phyloP scores from a whole-genome alignment of 108 stramenopile genomes.

The Skeletonema grethae region DNA sequence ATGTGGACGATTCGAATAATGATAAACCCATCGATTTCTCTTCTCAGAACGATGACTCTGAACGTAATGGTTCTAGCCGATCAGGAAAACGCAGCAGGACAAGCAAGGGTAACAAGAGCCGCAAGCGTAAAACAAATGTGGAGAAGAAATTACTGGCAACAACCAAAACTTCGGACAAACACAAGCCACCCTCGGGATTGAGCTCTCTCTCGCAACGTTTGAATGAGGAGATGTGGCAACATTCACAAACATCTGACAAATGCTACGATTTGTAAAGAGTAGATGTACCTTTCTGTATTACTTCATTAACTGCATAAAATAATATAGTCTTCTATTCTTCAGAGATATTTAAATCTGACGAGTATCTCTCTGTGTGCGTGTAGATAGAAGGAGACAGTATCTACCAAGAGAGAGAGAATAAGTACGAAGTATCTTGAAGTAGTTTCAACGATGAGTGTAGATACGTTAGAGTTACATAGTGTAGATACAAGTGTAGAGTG shows the following conservation, averaged over 20 bases:
- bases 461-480: too few relatives aligned
- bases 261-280: neutral
- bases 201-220: slow-evolving; percentile 27
- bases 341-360: too few relatives aligned
- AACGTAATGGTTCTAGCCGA: neutral
- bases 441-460: too few relatives aligned
- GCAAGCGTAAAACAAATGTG: slow-evolving; percentile 21
- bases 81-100: neutral
- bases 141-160: slow-evolving; percentile 35
- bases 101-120: neutral
- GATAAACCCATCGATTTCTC: neutral
- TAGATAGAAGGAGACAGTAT: too few relatives aligned
- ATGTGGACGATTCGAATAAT: neutral
- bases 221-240: slow-evolving; percentile 35
- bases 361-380: too few relatives aligned
- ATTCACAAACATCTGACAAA: neutral
- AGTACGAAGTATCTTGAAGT: too few relatives aligned
- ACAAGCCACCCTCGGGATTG: slow-evolving; percentile 28
- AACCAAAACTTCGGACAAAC: slow-evolving; percentile 22
- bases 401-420: too few relatives aligned
- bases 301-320: too few relatives aligned
- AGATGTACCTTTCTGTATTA: neutral
- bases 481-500: too few relatives aligned
- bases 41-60: neutral
- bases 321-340: too few relatives aligned